phyloP scores from a whole-genome alignment of 169 alveolate species.

The Perkinsus chesapeaki region DNA sequence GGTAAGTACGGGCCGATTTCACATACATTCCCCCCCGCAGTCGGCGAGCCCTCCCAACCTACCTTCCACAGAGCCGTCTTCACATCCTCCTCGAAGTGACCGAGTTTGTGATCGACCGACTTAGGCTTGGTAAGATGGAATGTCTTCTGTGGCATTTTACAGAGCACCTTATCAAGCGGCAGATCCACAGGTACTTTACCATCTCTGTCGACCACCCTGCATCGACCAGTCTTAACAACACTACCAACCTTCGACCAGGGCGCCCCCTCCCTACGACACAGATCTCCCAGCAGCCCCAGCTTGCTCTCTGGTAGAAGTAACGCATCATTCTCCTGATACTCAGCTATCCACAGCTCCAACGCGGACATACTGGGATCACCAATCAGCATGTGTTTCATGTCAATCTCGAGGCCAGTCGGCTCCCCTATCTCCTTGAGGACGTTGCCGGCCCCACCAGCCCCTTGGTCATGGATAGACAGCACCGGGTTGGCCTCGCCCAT shows the following conservation, averaged over 20 bases:
- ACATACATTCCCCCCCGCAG: not conserved
- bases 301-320: not conserved
- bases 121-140: not conserved
- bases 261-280: conserved; percentile 32
- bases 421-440: conserved; percentile 37
- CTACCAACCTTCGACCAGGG: conserved; percentile 25
- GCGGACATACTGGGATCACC: conserved; percentile 39
- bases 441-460: conserved; percentile 46
- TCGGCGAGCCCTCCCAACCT: not conserved
- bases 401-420: conserved; percentile 33
- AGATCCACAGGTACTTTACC: conserved; percentile 26
- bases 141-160: conserved; percentile 40
- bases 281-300: conserved; percentile 23
- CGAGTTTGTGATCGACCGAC: not conserved
- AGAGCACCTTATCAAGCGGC: conserved; percentile 35
- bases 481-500: conserved; percentile 34
- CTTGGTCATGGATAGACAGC: conserved; percentile 41
- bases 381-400: conserved; percentile 23
- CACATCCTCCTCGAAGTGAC: not conserved
- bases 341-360: conserved; percentile 32
- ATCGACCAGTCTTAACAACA: not conserved
- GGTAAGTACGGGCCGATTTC: too few relatives aligned
- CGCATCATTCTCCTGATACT: conserved; percentile 21
- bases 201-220: conserved; percentile 17
- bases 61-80: not conserved